phyloP scores from a whole-genome alignment of 139 green algal species.

The Chlamydomonas urium region DNA sequence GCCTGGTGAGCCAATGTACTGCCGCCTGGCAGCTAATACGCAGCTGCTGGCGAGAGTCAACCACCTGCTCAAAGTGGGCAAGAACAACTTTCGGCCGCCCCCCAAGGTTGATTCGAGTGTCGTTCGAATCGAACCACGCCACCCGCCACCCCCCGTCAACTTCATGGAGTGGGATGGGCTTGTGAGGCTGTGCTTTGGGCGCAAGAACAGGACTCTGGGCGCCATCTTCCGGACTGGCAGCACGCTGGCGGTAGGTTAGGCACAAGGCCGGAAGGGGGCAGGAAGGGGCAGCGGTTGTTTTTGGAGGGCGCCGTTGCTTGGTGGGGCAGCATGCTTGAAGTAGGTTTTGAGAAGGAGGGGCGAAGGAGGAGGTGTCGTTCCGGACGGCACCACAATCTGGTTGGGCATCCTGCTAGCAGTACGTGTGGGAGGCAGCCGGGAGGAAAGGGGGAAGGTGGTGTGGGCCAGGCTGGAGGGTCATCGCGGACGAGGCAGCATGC shows the following conservation, averaged over 20 bases:
- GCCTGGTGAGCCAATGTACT: constrained; percentile 85
- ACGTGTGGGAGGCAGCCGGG: no score
- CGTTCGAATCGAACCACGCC: constrained; percentile 95
- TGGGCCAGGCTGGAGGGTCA: no score
- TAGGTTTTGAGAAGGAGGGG: no score
- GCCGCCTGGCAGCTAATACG: constrained; percentile 38
- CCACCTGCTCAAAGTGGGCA: constrained; percentile 56
- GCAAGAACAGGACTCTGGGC: constrained; percentile 96
- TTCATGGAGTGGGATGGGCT: constrained; percentile 98
- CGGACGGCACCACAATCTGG: no score
- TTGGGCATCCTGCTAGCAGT: no score
- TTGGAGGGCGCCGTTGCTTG: no score
- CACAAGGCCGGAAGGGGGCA: no score
- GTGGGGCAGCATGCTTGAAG: no score
- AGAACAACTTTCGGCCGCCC: constrained; percentile 94
- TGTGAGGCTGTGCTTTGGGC: constrained; percentile 81
- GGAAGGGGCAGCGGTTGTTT: no score
- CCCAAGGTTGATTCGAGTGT: constrained; percentile 97
- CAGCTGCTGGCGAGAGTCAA: constrained; percentile 16
- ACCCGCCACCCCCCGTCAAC: constrained; percentile 90
- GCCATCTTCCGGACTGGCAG: constrained; percentile 75
- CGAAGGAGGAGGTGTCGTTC: no score
- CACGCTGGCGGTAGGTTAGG: constrained; percentile 40
- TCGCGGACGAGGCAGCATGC: no score
- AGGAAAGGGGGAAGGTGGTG: no score